Base-by-base conservation (phyloP, 805 yeast species). In the Millerozyma miso region DNA sequence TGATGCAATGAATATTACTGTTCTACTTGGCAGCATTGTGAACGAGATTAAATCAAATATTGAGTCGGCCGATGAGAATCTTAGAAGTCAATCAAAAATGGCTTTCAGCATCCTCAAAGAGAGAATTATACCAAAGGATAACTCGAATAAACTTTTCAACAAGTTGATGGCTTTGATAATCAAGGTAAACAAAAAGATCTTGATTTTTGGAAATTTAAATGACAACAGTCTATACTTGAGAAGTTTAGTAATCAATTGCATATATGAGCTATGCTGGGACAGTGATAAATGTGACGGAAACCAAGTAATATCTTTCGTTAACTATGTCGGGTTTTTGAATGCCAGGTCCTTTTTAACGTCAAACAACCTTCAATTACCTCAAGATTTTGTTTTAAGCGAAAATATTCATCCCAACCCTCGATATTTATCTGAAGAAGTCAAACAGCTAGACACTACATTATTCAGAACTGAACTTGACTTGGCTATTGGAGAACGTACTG, bases 291-390 rank as follows among this genome's bases (percentile, higher is more conserved):
- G 7, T 15, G 5, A 7, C 6, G 17, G 15, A 13, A 13, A 32
- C 7, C 34, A 32, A 32, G 3, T 7, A 3, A 34, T 37, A n/a
- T n/a, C 20, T n/a, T 60, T 57, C 43, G 40, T 60, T 14, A 55
- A 53, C n/a, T 38, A 51, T 6, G 54, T 57, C 3, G 66, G 66
- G 3, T 56, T 44, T 36, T 23, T 46, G 5, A 46, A 49, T 31
- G 51, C 50, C 8, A 39, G 44, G 15, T 35, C 32, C 15, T 58
- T 46, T 38, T n/a, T 61, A 6, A 39, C 35, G 4, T 40, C 19
- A 10, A 48, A 56, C 34, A 33, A 41, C 8, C 38, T 56, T 12
- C 17, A 16, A 15, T 17, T 56, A 3, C 56, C 55, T 12, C 18
- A 42, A 1, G 44, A 46, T 5, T 31, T 60, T 20, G 54, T 58